Base-by-base conservation (phyloP, 2,329 filamentous ascomycete genomes). In the Laburnicola sp. region DNA sequence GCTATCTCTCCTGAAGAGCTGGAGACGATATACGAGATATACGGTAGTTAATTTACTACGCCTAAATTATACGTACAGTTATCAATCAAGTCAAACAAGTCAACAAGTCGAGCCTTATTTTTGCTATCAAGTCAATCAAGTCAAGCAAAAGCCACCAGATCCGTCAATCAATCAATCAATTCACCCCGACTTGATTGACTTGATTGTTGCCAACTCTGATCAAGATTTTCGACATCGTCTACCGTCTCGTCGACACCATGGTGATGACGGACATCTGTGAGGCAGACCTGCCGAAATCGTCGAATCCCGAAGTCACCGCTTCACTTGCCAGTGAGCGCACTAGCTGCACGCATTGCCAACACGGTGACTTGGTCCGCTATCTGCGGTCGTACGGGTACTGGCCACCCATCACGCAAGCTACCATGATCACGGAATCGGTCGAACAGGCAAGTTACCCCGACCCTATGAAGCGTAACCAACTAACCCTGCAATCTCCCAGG, bases 281-380 rank as follows among this genome's bases (percentile, higher is more conserved):
- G 11, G 46, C 48, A 2, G 11, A 5, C n/a, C 21, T 36, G n/a
- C 23, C 42, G 11, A 11, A 7, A 11, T 28, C 31, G 16, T 25
- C 32, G 11, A 6, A 35, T 23, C 22, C 42, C 11, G 32, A 28
- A 6, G n/a, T 34, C 9, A 36, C 23, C 11, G 25, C 21, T 10
- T 7, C 26, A 6, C 7, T 32, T 16, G 30, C 38, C 25, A 21
- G 11, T 28, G 53, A 58, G 28, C 48, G 41, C 30, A 41, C 42
- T 3, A 28, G 41, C 41, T 60, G 57, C 54, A 60, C 54, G 8
- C 39, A 49, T 16, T 40, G 46, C 4, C 58, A 57, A 42, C 45
- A 51, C 21, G 50, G 52, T 31, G 45, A 45, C 16, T 21, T 56
- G 7, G 26, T 55, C 9, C 57, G 54, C 9, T 38, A 53, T 11